Percentiles rank a stretch among this genome's conserved stretches.
phyloP scores from a whole-genome alignment of 768 basidiomycete species.

The Amanita jacksonii region DNA sequence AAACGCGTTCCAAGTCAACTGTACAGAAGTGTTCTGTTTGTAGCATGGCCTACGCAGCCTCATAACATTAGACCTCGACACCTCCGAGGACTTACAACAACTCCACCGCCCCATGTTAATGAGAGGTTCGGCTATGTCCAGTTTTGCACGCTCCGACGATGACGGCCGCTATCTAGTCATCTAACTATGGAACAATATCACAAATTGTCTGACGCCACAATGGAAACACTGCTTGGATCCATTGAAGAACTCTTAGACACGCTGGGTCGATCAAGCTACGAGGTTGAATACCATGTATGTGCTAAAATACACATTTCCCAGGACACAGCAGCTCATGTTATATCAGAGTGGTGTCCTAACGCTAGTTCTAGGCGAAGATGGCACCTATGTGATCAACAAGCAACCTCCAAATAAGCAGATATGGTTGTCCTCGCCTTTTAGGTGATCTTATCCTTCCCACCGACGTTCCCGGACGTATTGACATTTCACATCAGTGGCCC shows the following conservation, averaged over 20 bases:
- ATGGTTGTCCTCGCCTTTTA: slow-evolving; percentile 86
- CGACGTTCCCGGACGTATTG: background rate
- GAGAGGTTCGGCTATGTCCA: slow-evolving; percentile 27
- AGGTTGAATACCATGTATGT: slow-evolving; percentile 85
- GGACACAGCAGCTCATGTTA: background rate
- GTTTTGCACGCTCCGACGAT: slow-evolving; percentile 8
- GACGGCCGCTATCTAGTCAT: slow-evolving; percentile 17
- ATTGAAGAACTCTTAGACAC: slow-evolving; percentile 67
- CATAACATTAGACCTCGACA: slow-evolving; percentile 9
- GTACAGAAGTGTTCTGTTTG: slow-evolving; percentile 6
- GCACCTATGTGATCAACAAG: slow-evolving; percentile 95
- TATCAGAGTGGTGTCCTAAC: slow-evolving; percentile 85
- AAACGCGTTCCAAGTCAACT: slow-evolving; percentile 13
- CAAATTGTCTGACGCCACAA: slow-evolving; percentile 59
- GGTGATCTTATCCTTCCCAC: slow-evolving; percentile 34
- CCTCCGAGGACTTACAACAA: slow-evolving; percentile 34
- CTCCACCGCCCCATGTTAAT: slow-evolving; percentile 49
- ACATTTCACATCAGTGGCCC: slow-evolving; percentile 54
- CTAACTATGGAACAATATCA: slow-evolving; percentile 65
- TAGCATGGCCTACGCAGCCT: slow-evolving; percentile 1
- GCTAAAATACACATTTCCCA: slow-evolving; percentile 3
- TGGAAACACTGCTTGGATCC: slow-evolving; percentile 66
- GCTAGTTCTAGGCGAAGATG: slow-evolving; percentile 60
- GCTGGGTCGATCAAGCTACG: slow-evolving; percentile 44
- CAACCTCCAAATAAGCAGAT: slow-evolving; percentile 97